Evolutionary conservation across 192 early-diverging fungal species (phyloP).

Genomic region (Pilobolus umbonatus): DNA sequence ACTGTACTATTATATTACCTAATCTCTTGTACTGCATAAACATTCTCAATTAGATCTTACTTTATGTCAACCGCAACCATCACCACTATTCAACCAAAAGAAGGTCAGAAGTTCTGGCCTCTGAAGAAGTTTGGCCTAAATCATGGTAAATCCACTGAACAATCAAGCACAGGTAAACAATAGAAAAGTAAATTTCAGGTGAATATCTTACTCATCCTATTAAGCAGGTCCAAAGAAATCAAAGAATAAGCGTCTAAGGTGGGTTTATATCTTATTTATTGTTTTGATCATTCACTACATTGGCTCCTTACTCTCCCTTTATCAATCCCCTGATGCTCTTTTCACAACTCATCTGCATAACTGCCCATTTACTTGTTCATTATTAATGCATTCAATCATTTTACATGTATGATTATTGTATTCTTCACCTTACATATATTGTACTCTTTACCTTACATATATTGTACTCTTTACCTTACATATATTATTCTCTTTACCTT

Average conservation of each 20-base stretch:
- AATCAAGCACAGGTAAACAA: too few species aligned
- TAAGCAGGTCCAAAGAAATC: constrained; percentile 1
- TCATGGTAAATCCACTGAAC: constrained; percentile 6
- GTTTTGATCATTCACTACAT: background rate
- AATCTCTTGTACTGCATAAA: too few species aligned
- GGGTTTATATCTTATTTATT: constrained; percentile 5
- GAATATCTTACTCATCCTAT: too few species aligned
- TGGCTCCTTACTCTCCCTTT: background rate
- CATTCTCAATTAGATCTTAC: too few species aligned
- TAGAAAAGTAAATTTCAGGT: too few species aligned
- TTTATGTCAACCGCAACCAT: background rate
- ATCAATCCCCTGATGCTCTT: constrained; percentile 1
- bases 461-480: too few species aligned
- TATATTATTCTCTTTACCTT: too few species aligned
- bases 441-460: too few species aligned
- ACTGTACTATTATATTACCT: too few species aligned
- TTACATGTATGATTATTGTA: too few species aligned
- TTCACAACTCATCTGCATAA: constrained; percentile 15
- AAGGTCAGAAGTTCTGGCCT: constrained; percentile 27
- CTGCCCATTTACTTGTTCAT: too few species aligned
- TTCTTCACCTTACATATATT: too few species aligned
- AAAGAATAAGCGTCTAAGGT: constrained; percentile 23
- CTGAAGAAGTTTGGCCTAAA: constrained; percentile 19
- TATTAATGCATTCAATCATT: constrained; percentile 5
- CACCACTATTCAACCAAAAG: constrained; percentile 4